Conservation (phyloP, 306 rosid genomes). For the Myrica gale region DNA sequence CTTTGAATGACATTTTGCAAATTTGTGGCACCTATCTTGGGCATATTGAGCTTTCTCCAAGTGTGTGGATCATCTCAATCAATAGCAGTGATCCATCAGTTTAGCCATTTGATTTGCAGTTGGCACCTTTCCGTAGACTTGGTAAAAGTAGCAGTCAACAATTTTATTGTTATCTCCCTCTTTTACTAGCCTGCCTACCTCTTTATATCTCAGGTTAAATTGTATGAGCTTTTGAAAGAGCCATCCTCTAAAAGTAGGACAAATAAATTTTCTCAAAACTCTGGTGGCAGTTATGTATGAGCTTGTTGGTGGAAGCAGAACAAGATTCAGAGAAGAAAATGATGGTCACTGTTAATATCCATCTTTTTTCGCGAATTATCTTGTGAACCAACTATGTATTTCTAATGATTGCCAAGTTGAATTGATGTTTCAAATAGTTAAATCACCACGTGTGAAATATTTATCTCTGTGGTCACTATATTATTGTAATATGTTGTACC, state of each 20-base stretch:
- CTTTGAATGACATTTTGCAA: not conserved
- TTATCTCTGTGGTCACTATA: not conserved
- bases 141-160: not conserved
- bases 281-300: too few relatives aligned
- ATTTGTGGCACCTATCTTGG: constrained; percentile 5
- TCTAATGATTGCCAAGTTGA: too few relatives aligned
- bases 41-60: not conserved
- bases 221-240: not conserved
- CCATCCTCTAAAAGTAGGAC: not conserved
- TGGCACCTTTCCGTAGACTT: not conserved
- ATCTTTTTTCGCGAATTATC: too few relatives aligned
- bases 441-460: too few relatives aligned
- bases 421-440: too few relatives aligned
- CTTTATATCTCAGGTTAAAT: not conserved
- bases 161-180: not conserved
- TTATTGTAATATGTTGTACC: too few relatives aligned
- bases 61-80: not conserved
- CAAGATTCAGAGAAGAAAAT: too few relatives aligned
- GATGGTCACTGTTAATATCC: too few relatives aligned
- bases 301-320: too few relatives aligned
- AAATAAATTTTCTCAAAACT: too few relatives aligned
- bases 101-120: not conserved
- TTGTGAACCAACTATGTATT: too few relatives aligned
- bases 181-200: not conserved
- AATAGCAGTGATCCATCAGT: not conserved